phyloP scores from a whole-genome alignment of 1,284 basidiomycete species.

The Tilletiaria anomala region DNA sequence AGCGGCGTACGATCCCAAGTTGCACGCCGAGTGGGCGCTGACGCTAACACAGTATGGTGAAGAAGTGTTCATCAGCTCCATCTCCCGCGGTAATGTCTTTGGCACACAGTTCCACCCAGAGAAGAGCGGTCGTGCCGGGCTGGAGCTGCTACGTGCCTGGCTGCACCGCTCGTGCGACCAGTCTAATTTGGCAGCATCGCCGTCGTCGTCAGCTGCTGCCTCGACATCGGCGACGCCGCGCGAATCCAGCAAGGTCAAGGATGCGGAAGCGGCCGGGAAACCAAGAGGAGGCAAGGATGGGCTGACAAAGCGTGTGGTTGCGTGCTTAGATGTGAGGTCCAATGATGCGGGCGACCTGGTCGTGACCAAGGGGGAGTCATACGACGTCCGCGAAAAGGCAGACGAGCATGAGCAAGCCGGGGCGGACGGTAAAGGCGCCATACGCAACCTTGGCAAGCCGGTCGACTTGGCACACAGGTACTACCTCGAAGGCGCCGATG shows the following conservation, averaged over 20 bases:
- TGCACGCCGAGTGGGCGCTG: constrained; percentile 55
- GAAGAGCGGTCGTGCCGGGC: constrained; percentile 84
- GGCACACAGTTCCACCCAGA: constrained; percentile 97
- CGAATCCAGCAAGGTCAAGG: neutral
- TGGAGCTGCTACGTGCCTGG: constrained; percentile 70
- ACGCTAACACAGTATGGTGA: constrained; percentile 82
- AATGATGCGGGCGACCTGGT: constrained; percentile 95
- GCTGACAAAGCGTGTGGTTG: constrained; percentile 85
- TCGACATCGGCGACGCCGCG: constrained; percentile 9
- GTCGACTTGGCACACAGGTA: constrained; percentile 79
- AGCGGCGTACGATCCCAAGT: constrained; percentile 47
- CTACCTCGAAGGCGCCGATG: constrained; percentile 80
- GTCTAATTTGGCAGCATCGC: constrained; percentile 4
- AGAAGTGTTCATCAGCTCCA: constrained; percentile 76
- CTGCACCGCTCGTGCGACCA: constrained; percentile 46
- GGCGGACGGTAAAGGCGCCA: constrained; percentile 46
- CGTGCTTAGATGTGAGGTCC: constrained; percentile 91
- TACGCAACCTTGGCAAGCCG: constrained; percentile 95
- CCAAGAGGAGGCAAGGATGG: too few relatives aligned
- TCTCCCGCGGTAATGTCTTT: constrained; percentile 75
- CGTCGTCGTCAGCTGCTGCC: constrained; percentile 1
- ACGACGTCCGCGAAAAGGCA: constrained; percentile 72
- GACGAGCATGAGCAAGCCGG: constrained; percentile 3
- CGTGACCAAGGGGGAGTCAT: constrained; percentile 98
- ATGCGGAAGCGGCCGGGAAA: constrained; percentile 37